These are phyloP conservation scores for Globisporangium rhizosaccharum DNA, from an alignment of 352 stramenopile species.

Conservation along the genomic window DNA sequence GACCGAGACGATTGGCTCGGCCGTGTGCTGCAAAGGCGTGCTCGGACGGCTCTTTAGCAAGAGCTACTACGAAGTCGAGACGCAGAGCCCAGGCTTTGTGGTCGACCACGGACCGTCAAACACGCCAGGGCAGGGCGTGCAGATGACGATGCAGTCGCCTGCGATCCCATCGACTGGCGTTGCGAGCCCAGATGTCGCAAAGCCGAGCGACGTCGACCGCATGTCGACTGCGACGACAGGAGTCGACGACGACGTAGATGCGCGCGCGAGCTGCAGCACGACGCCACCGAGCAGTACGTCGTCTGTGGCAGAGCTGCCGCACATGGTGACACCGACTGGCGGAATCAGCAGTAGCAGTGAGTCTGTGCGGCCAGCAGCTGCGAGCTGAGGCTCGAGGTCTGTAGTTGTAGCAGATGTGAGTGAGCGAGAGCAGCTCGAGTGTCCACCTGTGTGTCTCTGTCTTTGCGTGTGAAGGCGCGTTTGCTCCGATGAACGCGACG, in stretches of 20 bases:
- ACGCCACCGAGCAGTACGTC: constrained; percentile 33
- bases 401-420: neutral
- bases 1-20: constrained; percentile 48
- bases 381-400: constrained; percentile 12
- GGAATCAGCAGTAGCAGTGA: constrained; percentile 2
- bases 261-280: constrained; percentile 28
- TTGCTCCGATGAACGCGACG: neutral
- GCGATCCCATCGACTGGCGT: constrained; percentile 25
- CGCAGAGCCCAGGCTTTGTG: constrained; percentile 62
- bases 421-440: neutral
- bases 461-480: neutral
- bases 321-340: constrained; percentile 8
- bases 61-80: constrained; percentile 82
- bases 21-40: constrained; percentile 65
- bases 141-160: constrained; percentile 47
- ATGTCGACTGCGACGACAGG: constrained; percentile 29
- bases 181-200: constrained; percentile 26
- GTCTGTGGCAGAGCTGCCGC: constrained; percentile 11
- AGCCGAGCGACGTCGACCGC: constrained; percentile 23
- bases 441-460: neutral
- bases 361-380: constrained; percentile 10
- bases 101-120: constrained; percentile 43
- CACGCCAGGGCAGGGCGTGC: constrained; percentile 56
- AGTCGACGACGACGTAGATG: constrained; percentile 23
- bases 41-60: constrained; percentile 47